Percentiles rank a stretch among this genome's conserved stretches.
Conservation (phyloP, 2,329 filamentous ascomycete genomes). For the Madurella mycetomatis region DNA sequence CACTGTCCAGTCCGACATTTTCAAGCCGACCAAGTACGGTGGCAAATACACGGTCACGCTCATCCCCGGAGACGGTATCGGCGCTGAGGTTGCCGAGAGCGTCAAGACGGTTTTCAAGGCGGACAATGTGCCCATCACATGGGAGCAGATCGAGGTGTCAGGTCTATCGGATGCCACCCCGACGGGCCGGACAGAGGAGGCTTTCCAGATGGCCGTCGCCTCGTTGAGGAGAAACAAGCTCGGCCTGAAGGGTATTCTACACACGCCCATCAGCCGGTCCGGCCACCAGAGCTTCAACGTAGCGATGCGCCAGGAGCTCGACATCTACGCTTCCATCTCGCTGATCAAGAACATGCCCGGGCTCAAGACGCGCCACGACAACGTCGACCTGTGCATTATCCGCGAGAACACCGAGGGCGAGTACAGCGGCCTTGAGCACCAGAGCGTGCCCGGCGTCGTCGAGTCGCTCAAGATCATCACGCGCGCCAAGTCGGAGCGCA, state of each 20-base stretch:
- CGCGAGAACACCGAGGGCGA: constrained; percentile 99
- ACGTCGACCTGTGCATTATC: constrained; percentile 98
- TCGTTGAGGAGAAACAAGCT: constrained; percentile 98
- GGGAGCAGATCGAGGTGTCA: constrained; percentile 96
- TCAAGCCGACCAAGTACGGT: constrained; percentile 98
- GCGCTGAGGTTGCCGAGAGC: constrained; percentile 93
- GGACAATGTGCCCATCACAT: constrained; percentile 96
- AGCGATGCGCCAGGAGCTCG: constrained; percentile 95
- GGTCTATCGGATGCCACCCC: constrained; percentile 74
- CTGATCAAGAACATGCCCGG: constrained; percentile 99
- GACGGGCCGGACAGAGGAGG: constrained; percentile 79
- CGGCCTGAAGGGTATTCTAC: constrained; percentile 96
- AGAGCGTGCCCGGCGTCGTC: constrained; percentile 92
- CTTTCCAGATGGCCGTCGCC: constrained; percentile 92
- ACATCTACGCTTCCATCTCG: constrained; percentile 97
- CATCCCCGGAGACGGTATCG: constrained; percentile 98
- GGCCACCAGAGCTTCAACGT: constrained; percentile 99
- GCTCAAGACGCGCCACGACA: constrained; percentile 94
- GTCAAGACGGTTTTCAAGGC: constrained; percentile 99
- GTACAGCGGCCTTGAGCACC: constrained; percentile 98
- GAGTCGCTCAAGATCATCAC: constrained; percentile 99
- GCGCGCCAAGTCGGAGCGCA: constrained; percentile 96
- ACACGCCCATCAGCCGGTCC: constrained; percentile 93
- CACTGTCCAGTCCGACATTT: constrained; percentile 84
- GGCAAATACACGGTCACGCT: constrained; percentile 99